These are phyloP conservation scores for Entomophthora muscae DNA, from an alignment of 371 early-diverging fungal species.

Conservation along the genomic window DNA sequence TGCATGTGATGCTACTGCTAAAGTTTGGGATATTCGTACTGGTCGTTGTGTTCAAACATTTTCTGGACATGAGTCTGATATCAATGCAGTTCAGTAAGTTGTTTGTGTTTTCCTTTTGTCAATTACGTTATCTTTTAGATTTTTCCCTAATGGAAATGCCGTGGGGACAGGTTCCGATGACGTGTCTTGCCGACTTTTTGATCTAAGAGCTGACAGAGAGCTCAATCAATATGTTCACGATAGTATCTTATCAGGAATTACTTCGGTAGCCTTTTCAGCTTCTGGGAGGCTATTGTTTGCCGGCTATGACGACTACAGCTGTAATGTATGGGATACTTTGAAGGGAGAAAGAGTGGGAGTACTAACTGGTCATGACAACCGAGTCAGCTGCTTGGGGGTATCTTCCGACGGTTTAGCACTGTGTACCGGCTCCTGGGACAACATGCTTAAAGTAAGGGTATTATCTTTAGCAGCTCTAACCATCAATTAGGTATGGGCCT, in stretches of 20 bases:
- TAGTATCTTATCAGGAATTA: constrained; percentile 88
- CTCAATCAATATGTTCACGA: constrained; percentile 88
- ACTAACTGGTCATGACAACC: constrained; percentile 88
- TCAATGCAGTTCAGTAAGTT: constrained; percentile 86
- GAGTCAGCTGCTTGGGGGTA: constrained; percentile 91
- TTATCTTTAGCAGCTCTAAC: neutral
- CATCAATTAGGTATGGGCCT: neutral
- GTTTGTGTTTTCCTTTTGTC: neutral
- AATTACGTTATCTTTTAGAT: constrained; percentile 23
- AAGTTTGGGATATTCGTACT: constrained; percentile 93
- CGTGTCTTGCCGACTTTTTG: constrained; percentile 90
- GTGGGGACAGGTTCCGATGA: constrained; percentile 96
- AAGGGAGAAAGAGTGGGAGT: constrained; percentile 88
- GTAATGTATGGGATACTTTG: constrained; percentile 96
- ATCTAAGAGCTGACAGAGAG: constrained; percentile 91
- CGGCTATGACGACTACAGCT: constrained; percentile 94
- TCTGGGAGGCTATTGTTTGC: constrained; percentile 91
- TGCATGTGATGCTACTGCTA: constrained; percentile 95
- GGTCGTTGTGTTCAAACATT: constrained; percentile 92
- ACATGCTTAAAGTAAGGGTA: constrained; percentile 58
- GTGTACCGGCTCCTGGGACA: constrained; percentile 96
- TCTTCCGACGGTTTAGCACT: constrained; percentile 91
- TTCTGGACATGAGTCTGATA: constrained; percentile 91
- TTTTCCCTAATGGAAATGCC: constrained; percentile 94
- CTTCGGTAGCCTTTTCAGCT: constrained; percentile 85